Evolutionary conservation across 176 grass and related monocot species (phyloP).

Genomic region (Aechmea fasciata): DNA sequence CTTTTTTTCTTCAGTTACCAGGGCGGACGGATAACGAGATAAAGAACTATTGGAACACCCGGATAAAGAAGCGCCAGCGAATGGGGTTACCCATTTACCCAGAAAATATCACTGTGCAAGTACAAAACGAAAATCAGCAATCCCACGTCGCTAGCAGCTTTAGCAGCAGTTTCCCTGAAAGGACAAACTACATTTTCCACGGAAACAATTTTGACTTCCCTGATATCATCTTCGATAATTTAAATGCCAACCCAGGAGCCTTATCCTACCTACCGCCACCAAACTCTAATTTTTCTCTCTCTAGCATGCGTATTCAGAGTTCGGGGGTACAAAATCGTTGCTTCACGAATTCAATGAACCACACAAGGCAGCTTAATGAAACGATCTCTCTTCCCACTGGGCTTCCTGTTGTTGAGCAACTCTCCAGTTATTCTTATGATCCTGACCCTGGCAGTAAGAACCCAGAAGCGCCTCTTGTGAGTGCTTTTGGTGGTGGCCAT

Average conservation of each 20-base stretch:
- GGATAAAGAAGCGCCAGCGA: conserved; percentile 40
- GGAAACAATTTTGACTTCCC: conserved; percentile 8
- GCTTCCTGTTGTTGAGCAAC: conserved; percentile 6
- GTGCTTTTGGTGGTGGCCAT: conserved; percentile 23
- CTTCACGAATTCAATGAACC: conserved; percentile 7
- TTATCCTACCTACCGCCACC: not conserved
- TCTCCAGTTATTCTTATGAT: conserved; percentile 14
- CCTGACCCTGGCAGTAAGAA: conserved; percentile 15
- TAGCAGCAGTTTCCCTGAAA: conserved; percentile 17
- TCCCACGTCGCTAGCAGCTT: conserved; percentile 13
- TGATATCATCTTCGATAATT: conserved; percentile 22
- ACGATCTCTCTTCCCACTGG: not conserved
- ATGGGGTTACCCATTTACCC: conserved; percentile 45
- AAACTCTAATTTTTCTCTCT: not conserved
- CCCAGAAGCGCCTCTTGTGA: conserved; percentile 12
- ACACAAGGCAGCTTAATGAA: conserved; percentile 6
- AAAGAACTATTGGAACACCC: conserved; percentile 76
- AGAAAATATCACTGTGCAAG: conserved; percentile 19
- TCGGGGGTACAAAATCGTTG: conserved; percentile 3
- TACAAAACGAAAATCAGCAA: conserved; percentile 28
- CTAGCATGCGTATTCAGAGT: not conserved
- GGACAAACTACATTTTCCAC: conserved; percentile 12
- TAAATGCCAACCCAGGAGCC: conserved; percentile 12
- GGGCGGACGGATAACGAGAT: conserved; percentile 84
- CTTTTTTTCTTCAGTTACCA: conserved; percentile 37